Evolutionary conservation across 1,139 yeast genomes (phyloP), one percentile per base, ranked within the genome.

Genomic region (Saccharomyces hybrid): DNA sequence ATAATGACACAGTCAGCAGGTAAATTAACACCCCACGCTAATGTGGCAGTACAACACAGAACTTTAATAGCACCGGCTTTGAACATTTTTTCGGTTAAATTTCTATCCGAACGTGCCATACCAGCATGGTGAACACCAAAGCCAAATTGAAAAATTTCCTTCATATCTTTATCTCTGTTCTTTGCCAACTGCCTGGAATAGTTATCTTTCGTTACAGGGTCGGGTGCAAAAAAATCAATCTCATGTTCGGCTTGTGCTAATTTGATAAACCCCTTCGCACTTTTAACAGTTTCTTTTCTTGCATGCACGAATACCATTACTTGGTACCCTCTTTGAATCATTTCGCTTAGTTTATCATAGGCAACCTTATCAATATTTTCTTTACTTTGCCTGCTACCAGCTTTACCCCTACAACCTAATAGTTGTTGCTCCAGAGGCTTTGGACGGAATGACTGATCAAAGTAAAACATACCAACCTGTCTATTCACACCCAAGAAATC

Each of bases 41-140:
- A 19, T 19, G 23, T 19, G 96, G 99, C 96, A 1, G 99, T 95
- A 77, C 97, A 90, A 63, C 96, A 88, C 16, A 95, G 75, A 0
- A 95, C 98, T 60, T 86, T 88, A 57, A 93, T 84, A 0, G 93
- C 87, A 41, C 99, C 99, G 34, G 78, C 76, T 52, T 84, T 78
- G 69, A 95, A 95, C 84, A 93, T 81, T 66, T 83, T 86, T 66
- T 95, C 99, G 0, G 95, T 86, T 58, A 90, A 70, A 63, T 91
- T 93, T 66, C 99, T 80, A 66, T 95, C 99, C 0, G 93, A 76
- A 59, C 99, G 78, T 47, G 89, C 75, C 95, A 95, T 86, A 60
- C 99, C 99, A 1, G 99, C 99, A 75, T 95, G 98, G 70, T 95
- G 99, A 2, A 88, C 80, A 51, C 98, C 98, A 71, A 93, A 87